These are phyloP conservation scores for Lagenaria siceraria DNA, from an alignment of 306 rosid species.

Conservation along the genomic window DNA sequence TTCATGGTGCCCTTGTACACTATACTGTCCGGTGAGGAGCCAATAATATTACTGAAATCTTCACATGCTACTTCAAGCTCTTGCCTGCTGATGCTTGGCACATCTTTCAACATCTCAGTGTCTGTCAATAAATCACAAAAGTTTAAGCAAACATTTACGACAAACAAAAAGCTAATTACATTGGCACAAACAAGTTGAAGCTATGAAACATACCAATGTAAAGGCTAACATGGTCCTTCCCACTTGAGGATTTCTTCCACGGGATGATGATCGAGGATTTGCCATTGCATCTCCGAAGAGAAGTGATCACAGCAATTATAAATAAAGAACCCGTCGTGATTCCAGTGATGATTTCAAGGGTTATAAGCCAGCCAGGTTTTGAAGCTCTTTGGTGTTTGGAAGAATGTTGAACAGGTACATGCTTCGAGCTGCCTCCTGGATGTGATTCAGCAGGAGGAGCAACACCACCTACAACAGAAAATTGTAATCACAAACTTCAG, in stretches of 20 bases:
- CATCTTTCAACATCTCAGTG: constrained; percentile 69
- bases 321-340: constrained; percentile 58
- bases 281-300: constrained; percentile 49
- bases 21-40: constrained; percentile 91
- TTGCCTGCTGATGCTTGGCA: constrained; percentile 64
- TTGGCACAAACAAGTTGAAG: background rate
- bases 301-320: constrained; percentile 51
- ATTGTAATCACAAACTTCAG: background rate
- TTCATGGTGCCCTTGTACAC: constrained; percentile 90
- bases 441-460: constrained; percentile 47
- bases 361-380: constrained; percentile 78
- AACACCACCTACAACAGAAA: constrained; percentile 35
- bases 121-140: constrained; percentile 34
- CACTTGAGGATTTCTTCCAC: constrained; percentile 74
- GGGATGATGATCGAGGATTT: constrained; percentile 78
- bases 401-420: constrained; percentile 16
- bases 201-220: constrained; percentile 40
- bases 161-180: background rate
- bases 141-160: constrained; percentile 6
- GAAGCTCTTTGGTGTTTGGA: constrained; percentile 41
- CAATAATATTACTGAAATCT: constrained; percentile 97
- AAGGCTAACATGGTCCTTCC: constrained; percentile 50
- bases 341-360: constrained; percentile 75
- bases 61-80: constrained; percentile 98
- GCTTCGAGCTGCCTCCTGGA: constrained; percentile 28